phyloP scores from a whole-genome alignment of 768 basidiomycete genomes.

The Mycena chlorophos region DNA sequence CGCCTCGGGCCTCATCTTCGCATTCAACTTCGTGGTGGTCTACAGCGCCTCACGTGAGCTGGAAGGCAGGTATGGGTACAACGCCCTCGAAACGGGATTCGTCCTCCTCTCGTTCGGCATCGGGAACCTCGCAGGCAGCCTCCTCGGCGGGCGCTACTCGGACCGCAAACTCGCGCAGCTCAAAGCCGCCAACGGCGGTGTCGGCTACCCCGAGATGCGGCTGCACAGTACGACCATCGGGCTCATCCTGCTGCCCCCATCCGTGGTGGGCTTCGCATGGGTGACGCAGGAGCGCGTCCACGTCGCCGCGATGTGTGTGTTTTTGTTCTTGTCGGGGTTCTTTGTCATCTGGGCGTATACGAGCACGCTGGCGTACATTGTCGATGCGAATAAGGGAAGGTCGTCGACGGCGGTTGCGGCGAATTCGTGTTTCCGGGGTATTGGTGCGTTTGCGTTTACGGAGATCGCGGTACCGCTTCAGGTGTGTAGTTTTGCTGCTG shows the following conservation, averaged over 20 bases:
- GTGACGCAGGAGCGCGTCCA: constrained; percentile 60
- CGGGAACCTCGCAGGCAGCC: constrained; percentile 43
- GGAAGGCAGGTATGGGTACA: constrained; percentile 59
- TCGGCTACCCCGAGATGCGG: constrained; percentile 74
- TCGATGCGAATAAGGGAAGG: constrained; percentile 82
- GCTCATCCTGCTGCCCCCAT: constrained; percentile 59
- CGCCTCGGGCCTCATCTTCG: constrained; percentile 72
- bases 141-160: constrained; percentile 49
- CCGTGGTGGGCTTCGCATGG: constrained; percentile 76
- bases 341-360: constrained; percentile 65
- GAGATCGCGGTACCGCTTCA: constrained; percentile 77
- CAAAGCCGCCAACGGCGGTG: constrained; percentile 41
- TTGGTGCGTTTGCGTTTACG: constrained; percentile 63
- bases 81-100: constrained; percentile 70
- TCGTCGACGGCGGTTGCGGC: constrained; percentile 73
- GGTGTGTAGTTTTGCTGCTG: constrained; percentile 34
- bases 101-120: constrained; percentile 62
- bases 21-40: constrained; percentile 65
- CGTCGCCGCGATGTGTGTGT: constrained; percentile 67
- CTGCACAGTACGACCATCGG: constrained; percentile 60
- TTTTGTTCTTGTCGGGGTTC: constrained; percentile 74
- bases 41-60: constrained; percentile 79
- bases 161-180: constrained; percentile 40
- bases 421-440: constrained; percentile 77
- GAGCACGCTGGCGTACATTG: constrained; percentile 78